These are phyloP conservation scores for Trichoderma sp. DNA, from an alignment of 2,329 filamentous ascomycete species.

Conservation along the genomic window DNA sequence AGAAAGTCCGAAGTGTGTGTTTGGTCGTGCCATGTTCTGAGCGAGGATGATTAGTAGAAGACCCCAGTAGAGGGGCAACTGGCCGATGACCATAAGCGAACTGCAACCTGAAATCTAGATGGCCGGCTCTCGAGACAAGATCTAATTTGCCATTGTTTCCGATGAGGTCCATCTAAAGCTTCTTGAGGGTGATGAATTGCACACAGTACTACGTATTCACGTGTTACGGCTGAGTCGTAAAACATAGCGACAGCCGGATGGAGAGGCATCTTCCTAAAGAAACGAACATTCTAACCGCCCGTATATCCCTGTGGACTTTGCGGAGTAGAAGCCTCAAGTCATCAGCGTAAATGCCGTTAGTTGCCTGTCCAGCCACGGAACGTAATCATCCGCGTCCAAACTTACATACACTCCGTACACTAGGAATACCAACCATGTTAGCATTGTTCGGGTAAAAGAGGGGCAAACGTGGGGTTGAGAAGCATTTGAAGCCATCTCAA, in stretches of 20 bases:
- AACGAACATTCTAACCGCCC: not conserved
- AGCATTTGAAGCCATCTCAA: not conserved
- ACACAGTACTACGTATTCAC: not conserved
- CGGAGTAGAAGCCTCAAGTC: not conserved
- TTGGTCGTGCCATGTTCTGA: not conserved
- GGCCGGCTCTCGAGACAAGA: not conserved
- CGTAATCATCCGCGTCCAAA: not conserved
- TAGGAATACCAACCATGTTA: not conserved
- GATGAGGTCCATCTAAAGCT: not conserved
- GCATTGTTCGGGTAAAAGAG: conserved; percentile 2
- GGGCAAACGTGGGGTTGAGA: conserved; percentile 6
- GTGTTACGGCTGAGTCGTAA: not conserved
- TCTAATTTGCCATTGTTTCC: not conserved
- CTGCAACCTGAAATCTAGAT: not conserved
- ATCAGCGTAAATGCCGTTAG: not conserved
- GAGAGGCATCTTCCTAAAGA: not conserved
- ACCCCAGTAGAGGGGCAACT: not conserved
- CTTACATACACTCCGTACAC: not conserved
- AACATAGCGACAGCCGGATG: not conserved
- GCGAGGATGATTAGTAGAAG: not conserved
- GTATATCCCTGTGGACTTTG: not conserved
- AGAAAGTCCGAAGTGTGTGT: not conserved
- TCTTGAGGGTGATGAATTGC: not conserved
- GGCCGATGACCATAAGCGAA: not conserved
- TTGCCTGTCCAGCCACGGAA: not conserved